Conservation (phyloP, 2,329 filamentous ascomycete species). For the Epichloe sp. region DNA sequence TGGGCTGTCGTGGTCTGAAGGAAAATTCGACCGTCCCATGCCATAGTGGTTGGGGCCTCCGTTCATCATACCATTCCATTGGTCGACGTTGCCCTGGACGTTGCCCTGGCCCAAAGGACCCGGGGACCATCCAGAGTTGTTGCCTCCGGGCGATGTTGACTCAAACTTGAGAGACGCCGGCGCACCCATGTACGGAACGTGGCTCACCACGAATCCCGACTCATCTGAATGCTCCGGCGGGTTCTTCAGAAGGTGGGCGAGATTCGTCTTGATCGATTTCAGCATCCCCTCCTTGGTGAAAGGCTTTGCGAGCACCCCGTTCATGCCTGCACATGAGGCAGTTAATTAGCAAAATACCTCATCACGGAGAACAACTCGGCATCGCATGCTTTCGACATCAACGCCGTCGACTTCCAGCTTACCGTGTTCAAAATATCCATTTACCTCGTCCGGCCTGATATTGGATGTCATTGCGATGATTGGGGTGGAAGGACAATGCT, state of each 20-base stretch:
- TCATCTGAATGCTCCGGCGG: slow-evolving; percentile 31
- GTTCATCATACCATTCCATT: slow-evolving; percentile 32
- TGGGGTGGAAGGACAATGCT: slow-evolving; percentile 68
- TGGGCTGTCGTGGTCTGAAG: slow-evolving; percentile 27
- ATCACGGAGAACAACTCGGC: no score
- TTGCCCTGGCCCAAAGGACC: slow-evolving; percentile 34
- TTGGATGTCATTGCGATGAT: slow-evolving; percentile 99
- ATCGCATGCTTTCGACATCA: no score
- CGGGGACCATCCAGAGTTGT: slow-evolving; percentile 38
- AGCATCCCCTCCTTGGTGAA: slow-evolving; percentile 84
- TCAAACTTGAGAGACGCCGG: slow-evolving; percentile 34
- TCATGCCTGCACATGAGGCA: slow-evolving; percentile 59
- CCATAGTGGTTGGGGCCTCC: slow-evolving; percentile 24
- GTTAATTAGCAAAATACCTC: neutral
- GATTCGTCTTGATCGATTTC: slow-evolving; percentile 76
- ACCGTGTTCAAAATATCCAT: slow-evolving; percentile 96
- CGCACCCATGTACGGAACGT: slow-evolving; percentile 23
- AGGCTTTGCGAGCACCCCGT: slow-evolving; percentile 90
- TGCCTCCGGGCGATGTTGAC: slow-evolving; percentile 34
- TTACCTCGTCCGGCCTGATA: slow-evolving; percentile 89
- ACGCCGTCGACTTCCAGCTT: slow-evolving; percentile 23
- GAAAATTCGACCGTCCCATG: slow-evolving; percentile 18
- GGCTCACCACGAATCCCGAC: slow-evolving; percentile 20
- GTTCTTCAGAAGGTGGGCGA: slow-evolving; percentile 69
- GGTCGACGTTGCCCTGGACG: slow-evolving; percentile 32